Evolutionary conservation across 2,329 filamentous ascomycete species (phyloP), one percentile per base, ranked within the genome.

Genomic region (Cephalotrichum gorgonifer): DNA sequence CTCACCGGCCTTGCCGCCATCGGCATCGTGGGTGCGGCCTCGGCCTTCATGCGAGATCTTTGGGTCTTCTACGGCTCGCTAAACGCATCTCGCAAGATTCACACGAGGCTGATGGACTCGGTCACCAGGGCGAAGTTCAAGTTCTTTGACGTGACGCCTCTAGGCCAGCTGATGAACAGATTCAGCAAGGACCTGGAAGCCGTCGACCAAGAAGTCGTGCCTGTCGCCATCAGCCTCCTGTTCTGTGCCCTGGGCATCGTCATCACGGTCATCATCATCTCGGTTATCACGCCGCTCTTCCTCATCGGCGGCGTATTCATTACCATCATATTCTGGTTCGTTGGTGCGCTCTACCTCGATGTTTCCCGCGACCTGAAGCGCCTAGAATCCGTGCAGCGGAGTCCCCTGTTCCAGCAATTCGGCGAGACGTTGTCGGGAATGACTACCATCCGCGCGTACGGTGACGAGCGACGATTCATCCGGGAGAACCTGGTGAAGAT

Each of bases 151-250:
- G 86, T 91, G 1, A 98, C 93, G 1, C 93, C 93, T 2, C 78
- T 97, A 0, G 93, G 93, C 12, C 91, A 96, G 66, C 76, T 98
- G 59, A 97, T 97, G 84, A 98, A 98, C 66, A 82, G 93, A 20
- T 98, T 98, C 69, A 97, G 91, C 63, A 97, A 97, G 66, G 93
- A 98, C 63, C 79, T 98, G 14, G 90, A 98, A 64, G 83, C 89
- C 11, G 77, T 98, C 20, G 93, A 98, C 57, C 93, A 98, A 63
- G 93, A 98, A 64, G 87, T 98, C 51, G 90, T 93, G 1, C 88
- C 90, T 2, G 83, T 94, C 38, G 91, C 93, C 22, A 90, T 97
- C 56, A 79, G 80, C 48, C 77, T 84, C 47, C 78, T 84, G 65
- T 75, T 72, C n/a, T 84, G 78, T 57, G 75, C 71, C 1, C 67